These are phyloP conservation scores for Phytophthora podocarpi DNA, from an alignment of 352 stramenopile genomes.

Conservation along the genomic window DNA sequence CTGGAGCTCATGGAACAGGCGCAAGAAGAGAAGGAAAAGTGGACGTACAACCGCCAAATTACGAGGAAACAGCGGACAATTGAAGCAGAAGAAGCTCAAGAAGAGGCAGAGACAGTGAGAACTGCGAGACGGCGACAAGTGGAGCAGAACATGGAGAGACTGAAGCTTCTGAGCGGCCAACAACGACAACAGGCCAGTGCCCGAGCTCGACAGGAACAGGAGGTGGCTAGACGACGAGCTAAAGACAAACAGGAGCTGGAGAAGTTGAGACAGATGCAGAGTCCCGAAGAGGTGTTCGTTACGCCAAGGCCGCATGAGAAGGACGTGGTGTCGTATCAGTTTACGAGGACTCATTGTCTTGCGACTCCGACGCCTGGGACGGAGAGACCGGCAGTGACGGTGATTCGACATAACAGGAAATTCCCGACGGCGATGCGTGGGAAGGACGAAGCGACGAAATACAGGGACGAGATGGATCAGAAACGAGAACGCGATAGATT, in stretches of 20 bases:
- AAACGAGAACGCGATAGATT: constrained; percentile 41
- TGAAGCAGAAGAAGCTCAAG: constrained; percentile 36
- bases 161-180: constrained; percentile 43
- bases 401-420: constrained; percentile 59
- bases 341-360: constrained; percentile 56
- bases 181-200: constrained; percentile 52
- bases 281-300: constrained; percentile 48
- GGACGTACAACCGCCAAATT: constrained; percentile 44
- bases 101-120: constrained; percentile 31
- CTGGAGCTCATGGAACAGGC: constrained; percentile 58
- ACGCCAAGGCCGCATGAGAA: constrained; percentile 38
- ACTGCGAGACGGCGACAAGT: constrained; percentile 39
- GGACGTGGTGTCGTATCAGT: constrained; percentile 59
- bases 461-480: constrained; percentile 46
- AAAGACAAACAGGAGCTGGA: constrained; percentile 37
- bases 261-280: constrained; percentile 27
- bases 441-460: constrained; percentile 47
- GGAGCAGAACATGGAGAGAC: constrained; percentile 50
- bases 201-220: constrained; percentile 42
- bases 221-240: constrained; percentile 32
- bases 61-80: constrained; percentile 38
- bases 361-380: background rate
- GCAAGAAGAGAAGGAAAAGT: constrained; percentile 60
- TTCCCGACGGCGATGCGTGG: constrained; percentile 41
- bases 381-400: constrained; percentile 39